A percentile compares a stretch with the other conserved stretches of the same genome.
Evolutionary conservation across 164 flowering plant species (phyloP).

Genomic region (Pachysandra terminalis): DNA sequence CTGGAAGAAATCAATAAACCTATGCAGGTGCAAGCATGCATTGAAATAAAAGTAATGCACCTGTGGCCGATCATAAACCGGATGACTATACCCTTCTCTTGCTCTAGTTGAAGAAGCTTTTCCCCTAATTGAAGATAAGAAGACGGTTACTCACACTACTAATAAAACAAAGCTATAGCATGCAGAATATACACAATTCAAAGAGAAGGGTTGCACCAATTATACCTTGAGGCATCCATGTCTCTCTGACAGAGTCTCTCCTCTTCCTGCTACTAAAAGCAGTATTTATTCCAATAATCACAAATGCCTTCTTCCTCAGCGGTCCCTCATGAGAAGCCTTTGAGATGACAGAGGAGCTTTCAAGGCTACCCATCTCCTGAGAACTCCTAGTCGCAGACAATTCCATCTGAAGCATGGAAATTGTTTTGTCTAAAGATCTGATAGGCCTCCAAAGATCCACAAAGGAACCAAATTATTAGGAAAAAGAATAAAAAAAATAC

Average conservation of each 20-base stretch:
- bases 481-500: not conserved
- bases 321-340: constrained; percentile 24
- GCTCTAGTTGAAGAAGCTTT: constrained; percentile 17
- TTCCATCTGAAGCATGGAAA: constrained; percentile 80
- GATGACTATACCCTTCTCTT: constrained; percentile 19
- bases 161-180: not conserved
- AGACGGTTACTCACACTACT: not conserved
- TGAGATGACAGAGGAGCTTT: constrained; percentile 17
- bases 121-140: constrained; percentile 7
- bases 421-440: constrained; percentile 76
- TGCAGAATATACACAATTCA: not conserved
- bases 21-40: not conserved
- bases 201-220: not conserved
- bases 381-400: constrained; percentile 58
- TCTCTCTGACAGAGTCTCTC: constrained; percentile 56
- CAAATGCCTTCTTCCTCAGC: constrained; percentile 61
- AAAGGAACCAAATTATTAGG: not conserved
- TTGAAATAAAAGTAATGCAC: constrained; percentile 5
- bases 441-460: constrained; percentile 13
- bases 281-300: constrained; percentile 93
- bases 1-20: not conserved
- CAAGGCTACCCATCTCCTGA: constrained; percentile 33
- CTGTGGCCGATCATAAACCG: constrained; percentile 25
- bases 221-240: constrained; percentile 72
- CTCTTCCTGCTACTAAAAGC: constrained; percentile 83